Percentiles rank a stretch among this genome's conserved stretches.
Conservation (phyloP, 2,329 filamentous ascomycete species). For the Monosporascus sp. region DNA sequence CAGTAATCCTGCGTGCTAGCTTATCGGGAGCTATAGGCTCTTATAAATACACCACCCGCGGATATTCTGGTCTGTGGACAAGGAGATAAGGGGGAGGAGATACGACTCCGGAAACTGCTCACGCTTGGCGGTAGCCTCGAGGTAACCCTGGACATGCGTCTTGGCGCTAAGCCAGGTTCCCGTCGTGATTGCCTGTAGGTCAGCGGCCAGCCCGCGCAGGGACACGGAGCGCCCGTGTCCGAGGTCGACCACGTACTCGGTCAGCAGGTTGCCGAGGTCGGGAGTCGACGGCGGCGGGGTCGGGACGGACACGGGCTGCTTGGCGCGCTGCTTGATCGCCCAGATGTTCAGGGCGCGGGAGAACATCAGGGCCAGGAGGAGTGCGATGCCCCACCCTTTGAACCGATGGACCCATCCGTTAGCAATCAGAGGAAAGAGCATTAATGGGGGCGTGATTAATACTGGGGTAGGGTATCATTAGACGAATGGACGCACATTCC, state of each 20-base stretch:
- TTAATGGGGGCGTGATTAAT: neutral
- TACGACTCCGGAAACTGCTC: too few species aligned
- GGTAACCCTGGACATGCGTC: slow-evolving; percentile 44
- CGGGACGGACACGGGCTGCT: slow-evolving; percentile 2
- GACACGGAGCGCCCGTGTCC: slow-evolving; percentile 45
- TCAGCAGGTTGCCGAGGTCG: slow-evolving; percentile 20
- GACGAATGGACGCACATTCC: slow-evolving; percentile 33
- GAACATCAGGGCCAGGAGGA: slow-evolving; percentile 43
- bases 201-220: slow-evolving; percentile 47
- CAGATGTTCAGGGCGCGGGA: slow-evolving; percentile 52
- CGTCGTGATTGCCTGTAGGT: slow-evolving; percentile 55
- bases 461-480: neutral
- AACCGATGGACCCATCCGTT: too few species aligned
- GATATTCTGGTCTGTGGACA: too few species aligned
- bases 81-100: too few species aligned
- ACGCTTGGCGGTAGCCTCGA: slow-evolving; percentile 46
- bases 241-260: slow-evolving; percentile 48
- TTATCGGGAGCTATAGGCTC: too few species aligned
- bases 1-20: too few species aligned
- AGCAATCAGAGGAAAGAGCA: too few species aligned
- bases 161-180: slow-evolving; percentile 50
- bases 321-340: slow-evolving; percentile 48
- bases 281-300: slow-evolving; percentile 5
- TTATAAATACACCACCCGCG: too few species aligned
- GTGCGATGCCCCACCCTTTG: slow-evolving; percentile 42